Evolutionary conservation across 2,329 filamentous ascomycete genomes (phyloP).

Genomic region (Diplocarpon rosae): DNA sequence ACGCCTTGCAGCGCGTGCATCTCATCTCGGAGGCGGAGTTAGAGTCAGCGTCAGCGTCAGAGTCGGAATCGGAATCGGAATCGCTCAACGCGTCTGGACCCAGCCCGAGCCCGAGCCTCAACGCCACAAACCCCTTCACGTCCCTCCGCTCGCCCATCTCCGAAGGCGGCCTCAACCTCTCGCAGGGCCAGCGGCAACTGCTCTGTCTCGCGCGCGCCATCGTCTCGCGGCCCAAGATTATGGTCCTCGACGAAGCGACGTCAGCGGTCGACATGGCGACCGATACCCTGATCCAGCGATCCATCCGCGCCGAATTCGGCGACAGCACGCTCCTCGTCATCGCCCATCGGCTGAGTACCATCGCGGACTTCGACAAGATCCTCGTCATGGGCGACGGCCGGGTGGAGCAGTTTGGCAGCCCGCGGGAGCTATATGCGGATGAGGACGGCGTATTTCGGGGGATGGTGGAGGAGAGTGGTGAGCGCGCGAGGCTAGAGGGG

Average conservation of each 20-base stretch:
- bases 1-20: slow-evolving; percentile 60
- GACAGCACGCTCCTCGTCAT: slow-evolving; percentile 62
- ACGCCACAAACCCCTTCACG: slow-evolving; percentile 56
- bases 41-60: background rate
- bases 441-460: slow-evolving; percentile 40
- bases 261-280: slow-evolving; percentile 70
- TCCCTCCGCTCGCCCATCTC: slow-evolving; percentile 52
- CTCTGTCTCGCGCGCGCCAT: slow-evolving; percentile 66
- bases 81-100: no score
- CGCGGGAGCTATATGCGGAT: slow-evolving; percentile 46
- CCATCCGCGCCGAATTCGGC: slow-evolving; percentile 60
- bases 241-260: slow-evolving; percentile 73
- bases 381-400: slow-evolving; percentile 58
- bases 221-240: slow-evolving; percentile 60
- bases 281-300: slow-evolving; percentile 61
- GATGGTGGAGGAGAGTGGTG: slow-evolving; percentile 53
- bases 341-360: slow-evolving; percentile 64
- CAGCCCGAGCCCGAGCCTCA: slow-evolving; percentile 30
- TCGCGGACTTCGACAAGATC: slow-evolving; percentile 66
- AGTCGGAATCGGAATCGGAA: slow-evolving; percentile 21
- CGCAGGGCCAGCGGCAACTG: slow-evolving; percentile 66
- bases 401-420: slow-evolving; percentile 57
- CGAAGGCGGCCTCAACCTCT: slow-evolving; percentile 64
- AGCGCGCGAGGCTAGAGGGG: slow-evolving; percentile 31
- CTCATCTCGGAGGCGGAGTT: slow-evolving; percentile 30